A percentile compares a stretch with the other conserved stretches of the same genome.
These are phyloP conservation scores for Jackrogersella minutella DNA, from an alignment of 495 filamentous ascomycete genomes.

Conservation along the genomic window DNA sequence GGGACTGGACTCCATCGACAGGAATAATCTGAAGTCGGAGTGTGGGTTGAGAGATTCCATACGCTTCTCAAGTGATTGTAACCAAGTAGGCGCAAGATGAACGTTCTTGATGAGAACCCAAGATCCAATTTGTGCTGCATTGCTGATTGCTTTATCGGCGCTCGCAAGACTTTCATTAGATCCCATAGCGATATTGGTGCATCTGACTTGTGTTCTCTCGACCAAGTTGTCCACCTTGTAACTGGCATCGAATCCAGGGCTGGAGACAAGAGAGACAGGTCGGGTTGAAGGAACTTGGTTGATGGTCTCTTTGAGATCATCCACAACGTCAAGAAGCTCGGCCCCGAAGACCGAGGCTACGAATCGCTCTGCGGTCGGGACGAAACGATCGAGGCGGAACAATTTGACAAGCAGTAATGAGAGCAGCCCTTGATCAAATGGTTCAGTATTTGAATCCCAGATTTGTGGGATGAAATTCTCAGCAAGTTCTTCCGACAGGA, in stretches of 20 bases:
- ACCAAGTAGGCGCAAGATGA: constrained; percentile 92
- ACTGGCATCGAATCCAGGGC: constrained; percentile 95
- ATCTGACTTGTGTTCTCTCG: constrained; percentile 78
- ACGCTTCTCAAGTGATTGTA: constrained; percentile 95
- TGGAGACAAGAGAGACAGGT: constrained; percentile 91
- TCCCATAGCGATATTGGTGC: constrained; percentile 98
- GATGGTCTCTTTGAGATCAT: constrained; percentile 85
- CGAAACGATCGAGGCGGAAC: constrained; percentile 93
- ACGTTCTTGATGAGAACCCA: constrained; percentile 99
- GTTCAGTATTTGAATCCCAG: constrained; percentile 71
- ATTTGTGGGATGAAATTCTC: constrained; percentile 84
- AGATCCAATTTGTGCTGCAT: constrained; percentile 87
- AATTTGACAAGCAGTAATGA: constrained; percentile 90
- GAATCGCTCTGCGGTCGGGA: constrained; percentile 89
- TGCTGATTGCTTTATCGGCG: constrained; percentile 94
- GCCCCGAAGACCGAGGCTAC: constrained; percentile 89
- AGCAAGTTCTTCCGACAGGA: constrained; percentile 84
- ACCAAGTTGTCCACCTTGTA: constrained; percentile 98
- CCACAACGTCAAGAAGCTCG: constrained; percentile 77
- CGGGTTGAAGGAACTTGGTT: constrained; percentile 82
- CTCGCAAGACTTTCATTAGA: constrained; percentile 91
- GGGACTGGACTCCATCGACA: constrained; percentile 96
- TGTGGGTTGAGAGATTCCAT: constrained; percentile 95
- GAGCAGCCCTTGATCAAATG: constrained; percentile 78
- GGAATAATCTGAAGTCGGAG: constrained; percentile 91